These are phyloP conservation scores for Pyracantha coccinea DNA, from an alignment of 331 rosid species.

Conservation along the genomic window DNA sequence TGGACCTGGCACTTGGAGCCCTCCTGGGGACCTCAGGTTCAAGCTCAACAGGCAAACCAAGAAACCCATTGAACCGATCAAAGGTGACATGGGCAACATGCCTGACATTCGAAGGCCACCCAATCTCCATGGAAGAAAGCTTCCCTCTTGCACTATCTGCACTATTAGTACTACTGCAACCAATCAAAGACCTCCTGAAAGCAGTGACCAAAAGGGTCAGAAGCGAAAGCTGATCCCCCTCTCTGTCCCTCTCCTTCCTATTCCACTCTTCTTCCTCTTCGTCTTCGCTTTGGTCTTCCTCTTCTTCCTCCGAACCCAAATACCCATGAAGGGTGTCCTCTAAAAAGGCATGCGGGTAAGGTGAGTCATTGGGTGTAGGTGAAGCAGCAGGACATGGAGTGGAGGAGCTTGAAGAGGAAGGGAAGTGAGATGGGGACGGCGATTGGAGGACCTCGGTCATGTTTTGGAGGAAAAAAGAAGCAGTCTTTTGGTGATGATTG, in stretches of 20 bases:
- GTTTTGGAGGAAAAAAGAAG: conserved; percentile 16
- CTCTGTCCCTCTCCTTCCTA: conserved; percentile 56
- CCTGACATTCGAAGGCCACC: conserved; percentile 91
- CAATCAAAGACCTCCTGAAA: conserved; percentile 76
- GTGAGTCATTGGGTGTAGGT: conserved; percentile 43
- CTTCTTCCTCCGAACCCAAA: conserved; percentile 25
- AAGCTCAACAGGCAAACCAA: conserved; percentile 93
- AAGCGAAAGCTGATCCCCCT: conserved; percentile 69
- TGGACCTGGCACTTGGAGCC: conserved; percentile 94
- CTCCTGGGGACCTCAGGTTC: conserved; percentile 91
- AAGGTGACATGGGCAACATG: conserved; percentile 96
- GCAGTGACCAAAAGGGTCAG: conserved; percentile 70
- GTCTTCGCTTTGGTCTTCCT: conserved; percentile 19
- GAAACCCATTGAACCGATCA: conserved; percentile 94
- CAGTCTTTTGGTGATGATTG: conserved; percentile 5
- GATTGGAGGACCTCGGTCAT: conserved; percentile 81
- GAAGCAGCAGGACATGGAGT: conserved; percentile 24
- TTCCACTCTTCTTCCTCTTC: conserved; percentile 27
- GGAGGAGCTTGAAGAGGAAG: conserved; percentile 88
- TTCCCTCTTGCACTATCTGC: conserved; percentile 9
- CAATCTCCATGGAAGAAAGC: conserved; percentile 82
- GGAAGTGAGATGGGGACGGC: conserved; percentile 56
- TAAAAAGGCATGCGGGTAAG: conserved; percentile 46
- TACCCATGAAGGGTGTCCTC: conserved; percentile 26
- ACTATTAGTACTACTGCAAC: conserved; percentile 34